Evolutionary conservation across 257 asterid species (phyloP).

Genomic region (Rehmannia glutinosa): DNA sequence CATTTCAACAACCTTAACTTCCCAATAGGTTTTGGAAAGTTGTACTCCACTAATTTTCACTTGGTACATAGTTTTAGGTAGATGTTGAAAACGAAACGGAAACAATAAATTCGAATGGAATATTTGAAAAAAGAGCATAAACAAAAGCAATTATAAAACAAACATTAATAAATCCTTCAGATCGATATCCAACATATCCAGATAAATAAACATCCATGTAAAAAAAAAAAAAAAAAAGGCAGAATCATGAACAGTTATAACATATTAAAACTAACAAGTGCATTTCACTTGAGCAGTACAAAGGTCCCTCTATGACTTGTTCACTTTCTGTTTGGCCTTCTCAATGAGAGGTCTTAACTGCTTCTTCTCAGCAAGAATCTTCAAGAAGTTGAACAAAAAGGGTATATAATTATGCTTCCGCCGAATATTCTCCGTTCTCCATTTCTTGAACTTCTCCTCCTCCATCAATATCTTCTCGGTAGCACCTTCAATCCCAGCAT

Average conservation of each 20-base stretch:
- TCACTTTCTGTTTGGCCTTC: slow-evolving; percentile 86
- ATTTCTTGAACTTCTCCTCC: slow-evolving; percentile 98
- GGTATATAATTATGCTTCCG: slow-evolving; percentile 94
- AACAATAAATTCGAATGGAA: neutral
- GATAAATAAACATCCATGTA: neutral
- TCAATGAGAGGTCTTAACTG: slow-evolving; percentile 98
- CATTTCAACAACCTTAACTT: too few species aligned
- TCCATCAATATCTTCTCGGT: slow-evolving; percentile 90
- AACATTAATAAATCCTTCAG: neutral
- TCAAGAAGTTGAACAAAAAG: slow-evolving; percentile 89
- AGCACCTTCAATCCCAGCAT: slow-evolving; percentile 76
- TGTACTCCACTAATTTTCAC: too few species aligned
- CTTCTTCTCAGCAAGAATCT: slow-evolving; percentile 99
- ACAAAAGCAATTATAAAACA: neutral
- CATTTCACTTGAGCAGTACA: slow-evolving; percentile 13
- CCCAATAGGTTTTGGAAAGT: too few species aligned
- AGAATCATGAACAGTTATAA: slow-evolving; percentile 3
- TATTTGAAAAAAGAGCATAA: neutral
- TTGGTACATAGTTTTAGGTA: too few species aligned
- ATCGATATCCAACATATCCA: slow-evolving; percentile 1
- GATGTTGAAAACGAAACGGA: too few species aligned
- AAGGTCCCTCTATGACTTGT: slow-evolving; percentile 42
- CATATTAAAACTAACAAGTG: slow-evolving; percentile 9
- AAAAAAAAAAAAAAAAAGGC: too few species aligned
- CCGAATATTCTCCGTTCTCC: slow-evolving; percentile 86